Evolutionary conservation across 495 filamentous ascomycete genomes (phyloP), one percentile per base, ranked within the genome.

Genomic region (Penicillium bialowiezense): DNA sequence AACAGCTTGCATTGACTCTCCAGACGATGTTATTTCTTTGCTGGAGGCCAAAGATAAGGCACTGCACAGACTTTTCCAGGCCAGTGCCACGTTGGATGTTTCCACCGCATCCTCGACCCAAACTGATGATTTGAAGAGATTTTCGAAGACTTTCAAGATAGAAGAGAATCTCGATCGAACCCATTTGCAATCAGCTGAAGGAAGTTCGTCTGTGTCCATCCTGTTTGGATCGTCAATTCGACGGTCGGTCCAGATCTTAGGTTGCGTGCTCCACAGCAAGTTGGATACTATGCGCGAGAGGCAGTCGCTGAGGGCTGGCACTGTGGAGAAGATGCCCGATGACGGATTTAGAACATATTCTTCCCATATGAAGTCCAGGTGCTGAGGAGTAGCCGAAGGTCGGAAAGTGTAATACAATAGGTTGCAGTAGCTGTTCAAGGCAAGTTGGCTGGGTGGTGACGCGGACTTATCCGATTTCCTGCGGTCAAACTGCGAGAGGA

Each of bases 21-120:
- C 78, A 0, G 89, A 89, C 10, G 91, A 86, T 55, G 90, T 96
- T 46, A 98, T 84, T 61, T 98, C 93, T 67, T 95, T 93, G 35
- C 78, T 84, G 5, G 88, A 88, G 0, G 93, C 91, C 42, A 84
- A 77, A 3, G 85, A 83, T 24, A 97, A 65, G 6, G 88, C 82
- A 10, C 69, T 78, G 13, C 85, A 77, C 21, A 96, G 80, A 38
- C 70, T 75, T 9, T 67, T 63, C 92, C 93, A 97, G 33, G 92
- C 73, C 9, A 65, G 62, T 29, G 72, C 74, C 20, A 82, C 74
- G 21, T 71, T 60, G 2, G 68, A 73, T 18, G 56, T 54, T 12
- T 64, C 59, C 5, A 71, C 57, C 5, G 72, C 72, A 13, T 79
- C 69, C 3, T 74, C 64, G 12, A 73, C 69, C 67, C 80, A 79